Evolutionary conservation across 768 basidiomycete genomes (phyloP).

Genomic region (Tulasnella sp.): DNA sequence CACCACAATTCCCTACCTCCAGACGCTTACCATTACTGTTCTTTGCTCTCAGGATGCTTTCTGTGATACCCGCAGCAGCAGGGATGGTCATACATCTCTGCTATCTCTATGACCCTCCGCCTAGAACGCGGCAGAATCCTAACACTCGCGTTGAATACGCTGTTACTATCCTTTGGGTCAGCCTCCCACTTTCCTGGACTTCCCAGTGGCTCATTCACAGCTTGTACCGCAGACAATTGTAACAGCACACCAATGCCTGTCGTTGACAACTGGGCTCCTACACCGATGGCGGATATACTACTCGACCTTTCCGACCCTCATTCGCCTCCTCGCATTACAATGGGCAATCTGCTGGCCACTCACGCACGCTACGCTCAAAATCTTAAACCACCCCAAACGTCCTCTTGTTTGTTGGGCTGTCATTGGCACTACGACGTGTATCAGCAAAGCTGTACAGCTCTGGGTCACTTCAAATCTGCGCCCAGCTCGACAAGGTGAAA

Average conservation of each 20-base stretch:
- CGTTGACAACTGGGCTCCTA: slow-evolving; percentile 78
- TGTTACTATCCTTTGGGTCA: slow-evolving; percentile 52
- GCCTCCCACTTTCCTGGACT: slow-evolving; percentile 19
- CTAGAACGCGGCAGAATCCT: background rate
- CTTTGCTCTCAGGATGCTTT: slow-evolving; percentile 15
- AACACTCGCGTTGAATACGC: slow-evolving; percentile 45
- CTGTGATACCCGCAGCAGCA: slow-evolving; percentile 24
- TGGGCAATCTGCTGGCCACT: slow-evolving; percentile 88
- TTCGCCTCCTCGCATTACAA: slow-evolving; percentile 84
- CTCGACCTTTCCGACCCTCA: slow-evolving; percentile 72
- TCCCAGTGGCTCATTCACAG: background rate
- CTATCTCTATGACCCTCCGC: slow-evolving; percentile 34
- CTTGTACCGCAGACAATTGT: slow-evolving; percentile 50
- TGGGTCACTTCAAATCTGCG: slow-evolving; percentile 90
- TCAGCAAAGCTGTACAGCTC: slow-evolving; percentile 70
- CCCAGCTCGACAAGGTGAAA: slow-evolving; percentile 10
- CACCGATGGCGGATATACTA: slow-evolving; percentile 89
- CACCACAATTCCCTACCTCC: no score
- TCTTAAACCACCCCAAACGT: slow-evolving; percentile 56
- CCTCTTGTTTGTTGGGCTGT: slow-evolving; percentile 85
- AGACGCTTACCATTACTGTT: slow-evolving; percentile 9
- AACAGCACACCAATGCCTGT: slow-evolving; percentile 82
- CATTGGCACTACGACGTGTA: slow-evolving; percentile 34
- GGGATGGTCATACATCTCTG: slow-evolving; percentile 55
- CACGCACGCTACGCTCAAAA: slow-evolving; percentile 69